A percentile compares a stretch with the other conserved stretches of the same genome.
Conservation (phyloP, 169 alveolate species). For the Miamiensis avidus region DNA sequence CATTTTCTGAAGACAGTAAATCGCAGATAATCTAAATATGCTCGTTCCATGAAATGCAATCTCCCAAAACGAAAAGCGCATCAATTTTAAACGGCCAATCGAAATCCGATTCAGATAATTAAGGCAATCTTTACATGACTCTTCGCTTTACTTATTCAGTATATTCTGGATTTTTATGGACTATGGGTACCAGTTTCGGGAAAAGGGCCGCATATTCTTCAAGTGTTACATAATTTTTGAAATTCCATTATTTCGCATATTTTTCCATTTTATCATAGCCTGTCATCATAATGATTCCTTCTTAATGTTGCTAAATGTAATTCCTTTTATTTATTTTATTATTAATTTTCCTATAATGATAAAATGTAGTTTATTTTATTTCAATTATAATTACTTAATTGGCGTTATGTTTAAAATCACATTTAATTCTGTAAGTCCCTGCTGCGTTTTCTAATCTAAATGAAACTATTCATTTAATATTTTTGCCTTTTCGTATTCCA, state of each 20-base stretch:
- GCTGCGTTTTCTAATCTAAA: background rate
- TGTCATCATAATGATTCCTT: background rate
- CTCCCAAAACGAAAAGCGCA: slow-evolving; percentile 21
- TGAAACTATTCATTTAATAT: background rate
- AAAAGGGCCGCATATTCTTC: slow-evolving; percentile 23
- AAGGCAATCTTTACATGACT: background rate
- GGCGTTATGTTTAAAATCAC: slow-evolving; percentile 12
- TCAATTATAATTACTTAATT: background rate
- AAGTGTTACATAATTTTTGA: slow-evolving; percentile 12
- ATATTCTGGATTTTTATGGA: slow-evolving; percentile 4
- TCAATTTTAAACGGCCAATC: slow-evolving; percentile 7
- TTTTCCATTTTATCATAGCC: slow-evolving; percentile 1
- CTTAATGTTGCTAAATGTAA: background rate
- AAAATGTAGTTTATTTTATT: no score
- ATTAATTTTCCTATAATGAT: no score
- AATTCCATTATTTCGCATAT: background rate
- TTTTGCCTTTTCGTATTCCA: slow-evolving; percentile 1
- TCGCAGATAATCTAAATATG: slow-evolving; percentile 22
- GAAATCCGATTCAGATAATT: background rate
- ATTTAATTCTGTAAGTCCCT: background rate
- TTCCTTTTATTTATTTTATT: background rate
- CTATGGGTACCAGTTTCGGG: slow-evolving; percentile 10
- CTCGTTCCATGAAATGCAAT: slow-evolving; percentile 15
- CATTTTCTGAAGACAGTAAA: slow-evolving; percentile 19
- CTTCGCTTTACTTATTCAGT: background rate